Evolutionary conservation across 768 basidiomycete genomes (phyloP).

Genomic region (Tylopilus felleus): DNA sequence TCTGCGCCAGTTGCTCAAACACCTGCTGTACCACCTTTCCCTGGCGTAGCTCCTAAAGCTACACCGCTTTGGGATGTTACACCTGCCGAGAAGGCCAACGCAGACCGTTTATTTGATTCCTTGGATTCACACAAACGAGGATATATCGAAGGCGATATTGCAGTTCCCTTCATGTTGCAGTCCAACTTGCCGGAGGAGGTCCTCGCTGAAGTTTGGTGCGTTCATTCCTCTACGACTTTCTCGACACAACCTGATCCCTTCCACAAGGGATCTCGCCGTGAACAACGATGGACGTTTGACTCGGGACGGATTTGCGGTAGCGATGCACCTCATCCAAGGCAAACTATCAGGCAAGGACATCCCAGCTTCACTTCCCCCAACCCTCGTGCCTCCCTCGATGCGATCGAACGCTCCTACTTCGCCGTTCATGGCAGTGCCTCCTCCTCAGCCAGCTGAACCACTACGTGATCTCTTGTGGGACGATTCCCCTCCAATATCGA

Average conservation of each 20-base stretch:
- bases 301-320: slow-evolving; percentile 92
- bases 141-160: slow-evolving; percentile 88
- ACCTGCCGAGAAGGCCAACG: slow-evolving; percentile 67
- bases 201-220: slow-evolving; percentile 91
- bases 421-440: slow-evolving; percentile 37
- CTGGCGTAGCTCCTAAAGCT: slow-evolving; percentile 26
- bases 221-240: slow-evolving; percentile 5
- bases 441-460: slow-evolving; percentile 36
- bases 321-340: slow-evolving; percentile 88
- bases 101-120: slow-evolving; percentile 79
- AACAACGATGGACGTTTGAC: slow-evolving; percentile 83
- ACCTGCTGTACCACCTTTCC: slow-evolving; percentile 26
- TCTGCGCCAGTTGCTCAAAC: slow-evolving; percentile 16
- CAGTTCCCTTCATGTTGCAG: slow-evolving; percentile 93
- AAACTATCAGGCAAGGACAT: slow-evolving; percentile 78
- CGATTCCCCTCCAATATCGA: slow-evolving; percentile 44
- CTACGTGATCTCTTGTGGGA: slow-evolving; percentile 53
- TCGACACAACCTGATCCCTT: slow-evolving; percentile 1
- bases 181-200: slow-evolving; percentile 78
- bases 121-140: slow-evolving; percentile 74
- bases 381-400: slow-evolving; percentile 81
- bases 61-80: slow-evolving; percentile 77
- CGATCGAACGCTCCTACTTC: slow-evolving; percentile 41
- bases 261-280: slow-evolving; percentile 85
- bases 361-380: slow-evolving; percentile 63